Base-by-base conservation (phyloP, 2,329 filamentous ascomycete species). In the Colletotrichum liriopes region DNA sequence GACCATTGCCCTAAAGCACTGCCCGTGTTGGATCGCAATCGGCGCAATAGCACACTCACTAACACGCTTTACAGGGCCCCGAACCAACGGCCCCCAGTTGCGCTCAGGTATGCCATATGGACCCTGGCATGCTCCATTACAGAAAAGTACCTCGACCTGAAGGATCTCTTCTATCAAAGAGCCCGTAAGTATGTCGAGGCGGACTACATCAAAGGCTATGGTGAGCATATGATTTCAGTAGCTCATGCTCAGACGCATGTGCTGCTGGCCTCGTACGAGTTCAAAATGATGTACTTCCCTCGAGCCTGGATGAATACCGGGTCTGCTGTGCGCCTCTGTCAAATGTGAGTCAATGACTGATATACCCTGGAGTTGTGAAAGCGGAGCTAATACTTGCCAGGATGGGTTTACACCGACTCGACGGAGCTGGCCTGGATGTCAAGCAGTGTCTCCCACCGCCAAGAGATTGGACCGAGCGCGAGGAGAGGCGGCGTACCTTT, bases 231-330 rank as follows among this genome's bases (percentile, higher is more conserved):
- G 80, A 93, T 98, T 75, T 96, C 93, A 1, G 86, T 98, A 39
- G 92, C 93, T 20, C 94, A 98, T 81, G 93, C 93, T 62, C 96
- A 99, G 81, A 91, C 94, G 1, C 97, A 97, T 88, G 86, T 91
- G 35, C 85, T 98, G 26, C 87, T 97, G 59, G 90, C 92, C 7
- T 91, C 89, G 0, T 98, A 97, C 77, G 96, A 99, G 81, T 98
- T 98, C 86, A 98, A 96, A 83, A 93, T 94, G 88, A 98, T 98
- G 94, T 97, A 95, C 81, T 98, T 98, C 77, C 96, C 96, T 1
- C 88, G 96, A 75, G 96, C 96, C 0, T 98, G 96, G 96, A 91
- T 98, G 84, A 98, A 94, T 76, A 93, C 94, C 3, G 96, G 96
- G 29, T 88, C 93, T 73, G 93, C 93, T 5, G 90, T 93, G n/a